A percentile compares a stretch with the other conserved stretches of the same genome.
These are phyloP conservation scores for Vicia faba DNA, from an alignment of 306 rosid genomes.

Conservation along the genomic window DNA sequence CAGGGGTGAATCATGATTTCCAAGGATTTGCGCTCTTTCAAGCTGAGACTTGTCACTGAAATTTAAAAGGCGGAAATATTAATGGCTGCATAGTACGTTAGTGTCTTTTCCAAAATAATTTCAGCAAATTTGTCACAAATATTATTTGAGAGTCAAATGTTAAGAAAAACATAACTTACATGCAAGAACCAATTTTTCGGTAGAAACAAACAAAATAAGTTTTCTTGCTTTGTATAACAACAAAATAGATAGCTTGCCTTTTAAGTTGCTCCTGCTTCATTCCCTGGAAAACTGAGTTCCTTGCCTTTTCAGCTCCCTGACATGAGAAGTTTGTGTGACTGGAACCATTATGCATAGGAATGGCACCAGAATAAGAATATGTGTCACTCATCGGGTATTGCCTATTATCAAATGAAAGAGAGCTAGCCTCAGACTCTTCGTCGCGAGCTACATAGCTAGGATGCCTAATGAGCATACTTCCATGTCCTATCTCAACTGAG, in stretches of 20 bases:
- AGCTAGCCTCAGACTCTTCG: slow-evolving; percentile 99
- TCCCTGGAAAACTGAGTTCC: slow-evolving; percentile 53
- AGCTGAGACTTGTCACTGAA: slow-evolving; percentile 77
- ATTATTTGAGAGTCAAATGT: slow-evolving; percentile 8
- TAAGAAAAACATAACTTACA: background rate
- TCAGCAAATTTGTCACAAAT: slow-evolving; percentile 11
- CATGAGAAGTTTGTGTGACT: slow-evolving; percentile 44
- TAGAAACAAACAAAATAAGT: slow-evolving; percentile 27
- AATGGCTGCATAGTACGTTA: slow-evolving; percentile 20
- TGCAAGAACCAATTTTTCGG: slow-evolving; percentile 2
- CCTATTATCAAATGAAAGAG: slow-evolving; percentile 81
- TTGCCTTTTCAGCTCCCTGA: slow-evolving; percentile 53
- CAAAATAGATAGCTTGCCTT: slow-evolving; percentile 55
- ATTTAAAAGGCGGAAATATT: slow-evolving; percentile 39
- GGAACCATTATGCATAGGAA: slow-evolving; percentile 45
- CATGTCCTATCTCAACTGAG: slow-evolving; percentile 99
- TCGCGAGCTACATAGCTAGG: slow-evolving; percentile 83
- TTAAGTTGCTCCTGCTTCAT: slow-evolving; percentile 58
- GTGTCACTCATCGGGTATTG: slow-evolving; percentile 59
- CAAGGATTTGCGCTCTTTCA: slow-evolving; percentile 72
- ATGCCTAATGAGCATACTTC: slow-evolving; percentile 93
- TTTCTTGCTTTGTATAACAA: background rate
- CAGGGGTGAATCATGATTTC: slow-evolving; percentile 74
- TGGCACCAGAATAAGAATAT: slow-evolving; percentile 58
- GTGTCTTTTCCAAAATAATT: slow-evolving; percentile 26